phyloP scores from a whole-genome alignment of 2,329 filamentous ascomycete genomes.

The Pseudogymnoascus sp. region DNA sequence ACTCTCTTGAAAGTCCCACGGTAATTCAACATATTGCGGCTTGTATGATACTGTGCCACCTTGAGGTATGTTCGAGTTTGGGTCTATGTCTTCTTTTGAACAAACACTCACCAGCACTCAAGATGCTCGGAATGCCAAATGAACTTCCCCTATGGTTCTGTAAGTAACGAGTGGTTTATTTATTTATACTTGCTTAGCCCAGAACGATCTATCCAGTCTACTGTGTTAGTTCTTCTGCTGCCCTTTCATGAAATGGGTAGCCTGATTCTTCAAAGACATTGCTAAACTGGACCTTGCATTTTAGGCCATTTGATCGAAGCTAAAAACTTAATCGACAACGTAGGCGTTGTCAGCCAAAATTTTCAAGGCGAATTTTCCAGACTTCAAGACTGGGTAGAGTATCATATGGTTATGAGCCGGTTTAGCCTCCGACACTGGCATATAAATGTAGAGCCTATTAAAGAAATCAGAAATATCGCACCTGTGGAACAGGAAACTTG shows the following conservation, averaged over 20 bases:
- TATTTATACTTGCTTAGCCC: conserved; percentile 14
- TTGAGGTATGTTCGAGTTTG: conserved; percentile 19
- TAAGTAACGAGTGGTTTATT: conserved; percentile 18
- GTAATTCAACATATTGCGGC: conserved; percentile 21
- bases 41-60: conserved; percentile 21
- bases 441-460: conserved; percentile 15
- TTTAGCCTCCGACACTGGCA: conserved; percentile 20
- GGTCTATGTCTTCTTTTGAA: conserved; percentile 13
- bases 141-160: conserved; percentile 17
- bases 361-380: conserved; percentile 18
- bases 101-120: conserved; percentile 16
- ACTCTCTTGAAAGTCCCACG: conserved; percentile 15
- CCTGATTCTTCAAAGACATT: conserved; percentile 17
- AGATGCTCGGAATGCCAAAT: conserved; percentile 20
- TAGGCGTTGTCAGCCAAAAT: conserved; percentile 13
- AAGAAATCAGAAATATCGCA: conserved; percentile 12
- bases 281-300: conserved; percentile 15
- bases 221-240: conserved; percentile 13
- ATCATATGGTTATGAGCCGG: conserved; percentile 19
- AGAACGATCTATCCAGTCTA: conserved; percentile 14
- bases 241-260: conserved; percentile 12
- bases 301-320: conserved; percentile 21
- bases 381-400: conserved; percentile 19
- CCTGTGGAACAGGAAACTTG: conserved; percentile 16
- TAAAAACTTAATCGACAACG: conserved; percentile 18